Evolutionary conservation across 805 yeast genomes (phyloP).

Genomic region (Kodamaea sagamina): DNA sequence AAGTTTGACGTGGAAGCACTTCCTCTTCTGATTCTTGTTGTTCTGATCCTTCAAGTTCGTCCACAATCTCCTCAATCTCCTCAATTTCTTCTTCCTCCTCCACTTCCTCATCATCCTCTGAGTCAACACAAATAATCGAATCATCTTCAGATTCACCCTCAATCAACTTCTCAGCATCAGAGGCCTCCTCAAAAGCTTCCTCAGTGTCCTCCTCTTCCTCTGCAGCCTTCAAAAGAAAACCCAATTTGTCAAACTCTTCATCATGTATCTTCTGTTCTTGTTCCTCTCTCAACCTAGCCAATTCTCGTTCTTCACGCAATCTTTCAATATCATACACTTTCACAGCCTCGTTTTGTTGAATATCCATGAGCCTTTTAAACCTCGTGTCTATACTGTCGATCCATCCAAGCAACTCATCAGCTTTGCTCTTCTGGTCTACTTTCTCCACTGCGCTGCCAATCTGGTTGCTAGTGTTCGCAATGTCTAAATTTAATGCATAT

Average conservation of each 20-base stretch:
- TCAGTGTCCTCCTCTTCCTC: neutral
- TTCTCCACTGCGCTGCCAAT: neutral
- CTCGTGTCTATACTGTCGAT: slow-evolving; percentile 30
- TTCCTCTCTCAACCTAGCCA: slow-evolving; percentile 23
- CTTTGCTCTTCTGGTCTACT: slow-evolving; percentile 3
- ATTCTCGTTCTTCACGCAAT: slow-evolving; percentile 18
- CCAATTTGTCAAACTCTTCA: slow-evolving; percentile 29
- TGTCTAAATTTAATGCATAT: neutral
- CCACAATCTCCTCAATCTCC: neutral
- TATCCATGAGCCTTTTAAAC: slow-evolving; percentile 19
- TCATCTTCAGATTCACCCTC: slow-evolving; percentile 1
- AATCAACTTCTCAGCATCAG: neutral
- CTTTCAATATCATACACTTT: slow-evolving; percentile 8
- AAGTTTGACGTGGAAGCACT: neutral
- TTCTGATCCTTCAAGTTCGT: neutral
- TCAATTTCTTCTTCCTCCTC: slow-evolving; percentile 9
- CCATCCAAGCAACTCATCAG: slow-evolving; percentile 32
- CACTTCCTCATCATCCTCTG: slow-evolving; percentile 10
- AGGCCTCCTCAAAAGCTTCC: slow-evolving; percentile 8
- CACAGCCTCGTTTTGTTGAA: slow-evolving; percentile 23
- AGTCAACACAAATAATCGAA: slow-evolving; percentile 9
- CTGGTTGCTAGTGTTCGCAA: neutral
- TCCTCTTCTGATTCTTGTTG: slow-evolving; percentile 7
- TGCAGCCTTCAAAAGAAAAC: slow-evolving; percentile 8
- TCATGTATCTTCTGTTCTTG: slow-evolving; percentile 27